Conservation (phyloP, 495 filamentous ascomycete genomes). For the Friedmanniomyces endolithicus region DNA sequence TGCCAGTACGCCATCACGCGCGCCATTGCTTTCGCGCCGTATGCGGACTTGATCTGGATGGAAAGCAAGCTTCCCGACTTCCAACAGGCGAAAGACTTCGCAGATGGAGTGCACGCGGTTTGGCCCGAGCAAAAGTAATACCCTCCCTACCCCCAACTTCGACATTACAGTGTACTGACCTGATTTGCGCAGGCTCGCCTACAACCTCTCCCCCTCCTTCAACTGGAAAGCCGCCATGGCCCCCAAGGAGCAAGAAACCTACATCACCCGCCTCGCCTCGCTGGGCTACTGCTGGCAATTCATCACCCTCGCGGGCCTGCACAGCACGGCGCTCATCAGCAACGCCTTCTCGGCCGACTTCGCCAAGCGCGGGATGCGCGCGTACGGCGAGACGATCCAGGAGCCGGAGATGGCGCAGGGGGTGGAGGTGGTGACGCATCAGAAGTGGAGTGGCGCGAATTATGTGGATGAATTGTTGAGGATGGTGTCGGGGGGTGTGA, state of each 20-base stretch:
- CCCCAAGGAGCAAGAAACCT: slow-evolving; percentile 85
- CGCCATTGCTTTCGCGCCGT: slow-evolving; percentile 83
- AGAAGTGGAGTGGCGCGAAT: slow-evolving; percentile 94
- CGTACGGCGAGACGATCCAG: slow-evolving; percentile 92
- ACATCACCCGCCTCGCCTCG: slow-evolving; percentile 73
- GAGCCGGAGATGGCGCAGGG: slow-evolving; percentile 88
- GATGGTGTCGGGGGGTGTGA: slow-evolving; percentile 93
- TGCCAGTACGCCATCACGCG: slow-evolving; percentile 87
- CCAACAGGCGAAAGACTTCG: slow-evolving; percentile 85
- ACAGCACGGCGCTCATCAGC: slow-evolving; percentile 83
- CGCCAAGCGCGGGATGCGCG: slow-evolving; percentile 73
- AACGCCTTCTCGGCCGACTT: slow-evolving; percentile 81
- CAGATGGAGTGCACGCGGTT: slow-evolving; percentile 81
- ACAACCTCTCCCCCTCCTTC: slow-evolving; percentile 97
- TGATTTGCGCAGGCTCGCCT: slow-evolving; percentile 52
- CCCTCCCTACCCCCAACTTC: background rate
- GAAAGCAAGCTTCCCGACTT: slow-evolving; percentile 94
- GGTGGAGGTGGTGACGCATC: slow-evolving; percentile 92
- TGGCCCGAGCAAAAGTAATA: slow-evolving; percentile 93
- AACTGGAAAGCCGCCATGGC: slow-evolving; percentile 99
- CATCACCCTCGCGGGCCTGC: slow-evolving; percentile 95
- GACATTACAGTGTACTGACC: slow-evolving; percentile 15
- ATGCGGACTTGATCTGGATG: slow-evolving; percentile 97
- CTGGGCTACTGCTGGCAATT: slow-evolving; percentile 99
- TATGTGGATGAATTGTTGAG: slow-evolving; percentile 89